Evolutionary conservation across 179 eudicot genomes (phyloP), one percentile per base, ranked within the genome.

Genomic region (Actinidia arguta): DNA sequence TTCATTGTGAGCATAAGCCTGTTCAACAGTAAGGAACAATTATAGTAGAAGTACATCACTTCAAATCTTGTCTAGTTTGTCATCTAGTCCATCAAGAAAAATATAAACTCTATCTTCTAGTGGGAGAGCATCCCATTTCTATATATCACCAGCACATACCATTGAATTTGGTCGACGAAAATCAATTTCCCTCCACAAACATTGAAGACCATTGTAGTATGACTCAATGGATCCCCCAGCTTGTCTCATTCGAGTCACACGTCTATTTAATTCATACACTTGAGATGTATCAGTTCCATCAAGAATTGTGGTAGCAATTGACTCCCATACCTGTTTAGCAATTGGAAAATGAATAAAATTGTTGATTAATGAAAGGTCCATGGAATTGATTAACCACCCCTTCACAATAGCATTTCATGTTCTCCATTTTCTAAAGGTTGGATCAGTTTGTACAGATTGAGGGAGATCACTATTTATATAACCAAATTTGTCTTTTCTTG

Each of bases 161-260:
- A 46, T 71, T 6, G 8, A 17, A 10, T 71, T 47, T 2, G 75
- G 55, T 20, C 18, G 46, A 9, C 3, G 16, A n/a, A 71, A 71
- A 47, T 47, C 75, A 52, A 75, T 75, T 17, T 75, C 24, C 8
- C 46, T 51, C 78, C 78, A 75, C 47, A 75, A 54, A 25, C 63
- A 62, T 75, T 54, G 78, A 51, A 75, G 78, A 31, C 14, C 78
- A 75, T 52, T 75, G 78, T 75, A 52, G 14, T 74, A 24, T 50
- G 13, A 20, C 50, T 22, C 59, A 74, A 74, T 74, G n/a, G 61
- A 74, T 50, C 76, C 44, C 13, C n/a, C 9, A 13, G 44, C 78
- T 74, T 74, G 61, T 74, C 44, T 51, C 62, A 74, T 74, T 50
- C 20, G 11, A 51, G 46, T 52, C 78, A 74, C 78, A 2, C 22